phyloP scores from a whole-genome alignment of 2,329 filamentous ascomycete genomes.

The Penicillium frequentans region DNA sequence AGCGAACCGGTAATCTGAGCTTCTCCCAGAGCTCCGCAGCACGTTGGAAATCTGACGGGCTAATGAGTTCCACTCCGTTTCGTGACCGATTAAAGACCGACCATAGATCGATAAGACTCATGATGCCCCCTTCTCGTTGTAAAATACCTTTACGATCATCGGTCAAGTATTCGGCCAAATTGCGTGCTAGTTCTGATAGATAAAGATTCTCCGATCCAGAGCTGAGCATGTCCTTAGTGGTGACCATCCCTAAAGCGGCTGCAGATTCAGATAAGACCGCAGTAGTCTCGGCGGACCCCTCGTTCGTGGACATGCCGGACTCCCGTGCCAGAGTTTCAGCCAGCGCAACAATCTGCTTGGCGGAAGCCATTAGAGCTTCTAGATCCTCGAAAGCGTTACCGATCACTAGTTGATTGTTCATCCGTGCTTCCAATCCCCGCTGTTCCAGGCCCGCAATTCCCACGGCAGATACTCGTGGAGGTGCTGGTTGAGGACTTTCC shows the following conservation, averaged over 20 bases:
- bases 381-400: slow-evolving; percentile 94
- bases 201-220: slow-evolving; percentile 83
- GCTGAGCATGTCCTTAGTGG: slow-evolving; percentile 89
- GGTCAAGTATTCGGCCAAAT: slow-evolving; percentile 83
- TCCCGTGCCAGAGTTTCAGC: slow-evolving; percentile 83
- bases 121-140: slow-evolving; percentile 78
- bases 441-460: slow-evolving; percentile 93
- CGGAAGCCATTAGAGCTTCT: slow-evolving; percentile 94
- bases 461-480: slow-evolving; percentile 59
- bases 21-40: slow-evolving; percentile 86
- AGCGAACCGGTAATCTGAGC: slow-evolving; percentile 78
- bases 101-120: slow-evolving; percentile 88
- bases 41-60: slow-evolving; percentile 86
- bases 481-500: slow-evolving; percentile 24
- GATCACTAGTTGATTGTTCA: slow-evolving; percentile 91
- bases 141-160: slow-evolving; percentile 80
- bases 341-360: slow-evolving; percentile 91
- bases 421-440: slow-evolving; percentile 77
- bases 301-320: slow-evolving; percentile 56
- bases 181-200: slow-evolving; percentile 79
- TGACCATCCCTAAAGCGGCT: slow-evolving; percentile 81
- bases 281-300: slow-evolving; percentile 67
- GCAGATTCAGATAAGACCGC: slow-evolving; percentile 78
- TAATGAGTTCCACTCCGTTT: slow-evolving; percentile 91
- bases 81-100: slow-evolving; percentile 91